These are phyloP conservation scores for Monascus purpureus DNA, from an alignment of 495 filamentous ascomycete species.

Conservation along the genomic window DNA sequence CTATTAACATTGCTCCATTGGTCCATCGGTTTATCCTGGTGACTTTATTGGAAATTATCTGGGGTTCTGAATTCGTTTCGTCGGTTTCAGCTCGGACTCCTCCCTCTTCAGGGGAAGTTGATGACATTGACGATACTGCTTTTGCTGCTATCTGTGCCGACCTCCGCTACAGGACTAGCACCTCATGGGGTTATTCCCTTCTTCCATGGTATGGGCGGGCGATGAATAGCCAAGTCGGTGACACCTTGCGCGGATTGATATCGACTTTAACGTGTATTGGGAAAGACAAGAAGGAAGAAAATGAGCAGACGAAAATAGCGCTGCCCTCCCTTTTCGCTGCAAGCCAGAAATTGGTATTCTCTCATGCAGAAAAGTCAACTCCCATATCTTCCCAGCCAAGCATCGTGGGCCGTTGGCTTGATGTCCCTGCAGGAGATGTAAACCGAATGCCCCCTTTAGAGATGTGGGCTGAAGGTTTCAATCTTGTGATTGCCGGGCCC, in stretches of 20 bases:
- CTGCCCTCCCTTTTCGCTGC: conserved; percentile 3
- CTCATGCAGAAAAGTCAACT: not conserved
- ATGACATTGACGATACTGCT: no score
- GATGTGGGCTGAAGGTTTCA: conserved; percentile 5
- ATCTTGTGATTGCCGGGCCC: conserved; percentile 7
- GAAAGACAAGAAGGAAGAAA: no score
- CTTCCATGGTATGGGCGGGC: conserved; percentile 6
- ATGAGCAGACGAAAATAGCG: no score
- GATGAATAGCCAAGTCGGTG: no score
- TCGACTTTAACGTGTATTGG: no score
- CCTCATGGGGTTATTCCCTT: conserved; percentile 7
- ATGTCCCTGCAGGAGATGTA: conserved; percentile 4
- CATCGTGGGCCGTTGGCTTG: conserved; percentile 7
- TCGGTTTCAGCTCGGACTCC: conserved; percentile 6
- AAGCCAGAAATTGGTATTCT: conserved; percentile 1
- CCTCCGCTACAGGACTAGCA: conserved; percentile 4
- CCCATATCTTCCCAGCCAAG: conserved; percentile 2
- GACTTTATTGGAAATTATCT: conserved; percentile 8
- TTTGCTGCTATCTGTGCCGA: no score
- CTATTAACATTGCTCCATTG: conserved; percentile 6
- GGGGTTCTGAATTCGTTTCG: conserved; percentile 4
- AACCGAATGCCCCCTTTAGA: conserved; percentile 6
- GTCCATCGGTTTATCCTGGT: conserved; percentile 7
- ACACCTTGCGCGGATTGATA: no score
- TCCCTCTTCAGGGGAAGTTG: conserved; percentile 1